Percentiles rank a stretch among this genome's conserved stretches.
Conservation (phyloP, 768 basidiomycete genomes). For the Mycena maculata region DNA sequence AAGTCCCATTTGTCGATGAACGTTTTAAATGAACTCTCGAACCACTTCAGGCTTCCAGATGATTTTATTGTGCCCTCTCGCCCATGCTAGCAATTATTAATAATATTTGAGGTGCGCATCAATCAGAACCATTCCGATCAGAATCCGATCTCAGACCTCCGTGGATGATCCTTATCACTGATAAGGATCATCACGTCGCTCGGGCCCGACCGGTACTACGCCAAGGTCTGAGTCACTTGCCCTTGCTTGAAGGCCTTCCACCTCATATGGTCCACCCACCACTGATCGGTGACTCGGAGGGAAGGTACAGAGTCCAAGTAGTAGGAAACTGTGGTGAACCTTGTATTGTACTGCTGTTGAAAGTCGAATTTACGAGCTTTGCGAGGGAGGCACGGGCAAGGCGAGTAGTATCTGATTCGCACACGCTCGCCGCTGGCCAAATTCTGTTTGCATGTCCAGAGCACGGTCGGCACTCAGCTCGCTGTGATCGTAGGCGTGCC, state of each 20-base stretch:
- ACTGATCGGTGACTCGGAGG: slow-evolving; percentile 20
- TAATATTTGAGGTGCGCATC: too few relatives aligned
- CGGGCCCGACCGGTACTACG: too few relatives aligned
- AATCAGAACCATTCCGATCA: too few relatives aligned
- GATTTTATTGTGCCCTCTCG: too few relatives aligned
- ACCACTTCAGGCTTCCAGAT: too few relatives aligned
- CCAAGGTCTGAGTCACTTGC: too few relatives aligned
- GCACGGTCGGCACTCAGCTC: slow-evolving; percentile 52
- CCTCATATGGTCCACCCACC: slow-evolving; percentile 9
- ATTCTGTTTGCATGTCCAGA: slow-evolving; percentile 37
- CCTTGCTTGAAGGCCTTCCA: neutral
- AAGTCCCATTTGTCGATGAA: too few relatives aligned
- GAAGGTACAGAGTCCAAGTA: slow-evolving; percentile 23
- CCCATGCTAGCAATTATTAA: too few relatives aligned
- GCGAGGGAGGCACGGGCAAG: slow-evolving; percentile 25
- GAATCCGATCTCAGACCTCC: too few relatives aligned
- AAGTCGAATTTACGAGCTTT: neutral
- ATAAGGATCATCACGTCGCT: too few relatives aligned
- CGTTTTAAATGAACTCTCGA: too few relatives aligned
- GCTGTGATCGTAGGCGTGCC: slow-evolving; percentile 49
- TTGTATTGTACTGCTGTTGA: neutral
- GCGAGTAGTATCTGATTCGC: neutral
- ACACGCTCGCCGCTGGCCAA: neutral
- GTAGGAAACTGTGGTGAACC: slow-evolving; percentile 25
- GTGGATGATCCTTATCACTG: too few relatives aligned